Conservation (phyloP, 768 basidiomycete genomes). For the Tylopilus rubrobrunneus region DNA sequence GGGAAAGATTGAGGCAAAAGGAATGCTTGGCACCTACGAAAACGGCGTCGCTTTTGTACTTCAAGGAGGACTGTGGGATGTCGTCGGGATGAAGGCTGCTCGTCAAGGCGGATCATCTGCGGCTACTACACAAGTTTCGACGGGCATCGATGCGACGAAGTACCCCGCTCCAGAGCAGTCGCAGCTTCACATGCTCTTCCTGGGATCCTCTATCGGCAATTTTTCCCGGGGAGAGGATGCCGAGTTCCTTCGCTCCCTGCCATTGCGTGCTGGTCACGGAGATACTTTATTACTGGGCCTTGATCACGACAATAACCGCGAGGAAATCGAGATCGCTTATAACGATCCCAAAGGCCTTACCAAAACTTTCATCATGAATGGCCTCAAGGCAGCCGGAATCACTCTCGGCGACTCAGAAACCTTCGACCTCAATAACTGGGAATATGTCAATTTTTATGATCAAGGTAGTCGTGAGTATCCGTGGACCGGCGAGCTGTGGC, state of each 20-base stretch:
- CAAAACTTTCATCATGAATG: conserved; percentile 81
- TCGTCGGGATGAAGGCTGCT: conserved; percentile 2
- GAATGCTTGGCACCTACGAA: conserved; percentile 90
- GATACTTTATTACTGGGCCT: conserved; percentile 91
- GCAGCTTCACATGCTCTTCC: conserved; percentile 81
- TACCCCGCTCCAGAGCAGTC: conserved; percentile 49
- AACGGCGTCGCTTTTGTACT: conserved; percentile 79
- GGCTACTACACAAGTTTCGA: conserved; percentile 18
- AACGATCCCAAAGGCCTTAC: conserved; percentile 77
- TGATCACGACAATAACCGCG: conserved; percentile 73
- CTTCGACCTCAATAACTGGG: conserved; percentile 70
- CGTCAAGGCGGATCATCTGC: too few relatives aligned
- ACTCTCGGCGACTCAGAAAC: conserved; percentile 62
- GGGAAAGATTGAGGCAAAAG: conserved; percentile 76
- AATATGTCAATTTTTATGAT: conserved; percentile 62
- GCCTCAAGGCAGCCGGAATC: conserved; percentile 63
- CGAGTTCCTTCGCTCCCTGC: conserved; percentile 73
- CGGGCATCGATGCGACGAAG: conserved; percentile 8
- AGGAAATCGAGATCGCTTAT: conserved; percentile 80
- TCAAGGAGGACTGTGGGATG: conserved; percentile 31
- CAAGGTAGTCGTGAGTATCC: conserved; percentile 42
- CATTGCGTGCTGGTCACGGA: conserved; percentile 65
- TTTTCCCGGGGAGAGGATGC: conserved; percentile 69
- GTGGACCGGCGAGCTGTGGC: neutral
- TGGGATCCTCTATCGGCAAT: conserved; percentile 92